Percentiles rank a stretch among this genome's conserved stretches.
phyloP scores from a whole-genome alignment of 2,329 filamentous ascomycete species.

The Apiospora arundinis region DNA sequence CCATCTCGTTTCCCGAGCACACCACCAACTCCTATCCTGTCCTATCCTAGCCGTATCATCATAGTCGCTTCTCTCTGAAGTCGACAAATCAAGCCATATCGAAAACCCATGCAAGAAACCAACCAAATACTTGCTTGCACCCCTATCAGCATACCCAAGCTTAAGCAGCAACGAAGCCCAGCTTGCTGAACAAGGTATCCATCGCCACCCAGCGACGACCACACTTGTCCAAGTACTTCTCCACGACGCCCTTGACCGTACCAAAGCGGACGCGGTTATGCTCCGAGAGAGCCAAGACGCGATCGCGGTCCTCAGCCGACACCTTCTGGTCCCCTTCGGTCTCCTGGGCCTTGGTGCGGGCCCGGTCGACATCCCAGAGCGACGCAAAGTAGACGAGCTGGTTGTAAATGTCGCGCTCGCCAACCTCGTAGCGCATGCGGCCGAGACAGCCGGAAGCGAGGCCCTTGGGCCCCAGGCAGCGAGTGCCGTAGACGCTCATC shows the following conservation, averaged over 20 bases:
- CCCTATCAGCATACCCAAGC: not conserved
- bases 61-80: not conserved
- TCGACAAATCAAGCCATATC: not conserved
- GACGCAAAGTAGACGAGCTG: slow-evolving; percentile 87
- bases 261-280: slow-evolving; percentile 82
- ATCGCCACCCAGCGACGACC: slow-evolving; percentile 93
- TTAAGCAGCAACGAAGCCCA: slow-evolving; percentile 46
- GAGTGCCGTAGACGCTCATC: slow-evolving; percentile 89
- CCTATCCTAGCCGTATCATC: not conserved
- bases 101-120: not conserved
- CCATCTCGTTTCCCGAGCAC: not conserved
- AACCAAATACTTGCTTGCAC: not conserved
- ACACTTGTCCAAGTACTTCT: slow-evolving; percentile 86
- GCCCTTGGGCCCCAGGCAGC: slow-evolving; percentile 87
- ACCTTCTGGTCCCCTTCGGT: slow-evolving; percentile 41
- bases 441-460: slow-evolving; percentile 85
- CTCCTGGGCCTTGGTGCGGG: slow-evolving; percentile 55
- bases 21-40: slow-evolving; percentile 5
- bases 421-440: slow-evolving; percentile 85
- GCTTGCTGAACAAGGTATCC: slow-evolving; percentile 81
- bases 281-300: slow-evolving; percentile 74
- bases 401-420: slow-evolving; percentile 92
- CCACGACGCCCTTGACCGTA: slow-evolving; percentile 78
- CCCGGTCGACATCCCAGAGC: slow-evolving; percentile 90
- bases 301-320: slow-evolving; percentile 63